A percentile compares a stretch with the other conserved stretches of the same genome.
These are phyloP conservation scores for Salvia sclarea DNA, from an alignment of 305 asterid genomes.

Conservation along the genomic window DNA sequence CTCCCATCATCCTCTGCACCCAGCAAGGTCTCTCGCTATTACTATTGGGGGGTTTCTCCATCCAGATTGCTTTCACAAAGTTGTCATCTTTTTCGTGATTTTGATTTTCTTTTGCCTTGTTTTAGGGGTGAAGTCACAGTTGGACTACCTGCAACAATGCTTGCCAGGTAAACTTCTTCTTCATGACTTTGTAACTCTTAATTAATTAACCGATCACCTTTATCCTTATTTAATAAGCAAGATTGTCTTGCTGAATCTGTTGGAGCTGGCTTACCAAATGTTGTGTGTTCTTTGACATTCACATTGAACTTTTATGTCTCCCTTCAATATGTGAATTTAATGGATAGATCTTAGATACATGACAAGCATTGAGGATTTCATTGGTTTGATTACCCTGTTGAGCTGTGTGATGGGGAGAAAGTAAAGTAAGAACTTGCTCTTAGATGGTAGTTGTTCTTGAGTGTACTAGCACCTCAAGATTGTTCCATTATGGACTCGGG, in stretches of 20 bases:
- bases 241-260: constrained; percentile 17
- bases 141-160: constrained; percentile 91
- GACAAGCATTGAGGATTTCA: constrained; percentile 17
- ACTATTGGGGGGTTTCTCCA: too few species aligned
- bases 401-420: background rate
- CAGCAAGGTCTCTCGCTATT: constrained; percentile 70
- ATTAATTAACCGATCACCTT: too few species aligned
- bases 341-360: background rate
- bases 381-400: background rate
- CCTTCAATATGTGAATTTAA: background rate
- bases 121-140: constrained; percentile 83
- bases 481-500: constrained; percentile 8
- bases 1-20: constrained; percentile 90
- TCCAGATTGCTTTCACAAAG: too few species aligned
- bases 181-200: constrained; percentile 22
- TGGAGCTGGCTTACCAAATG: background rate
- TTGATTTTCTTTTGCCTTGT: constrained; percentile 15
- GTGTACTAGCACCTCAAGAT: constrained; percentile 1
- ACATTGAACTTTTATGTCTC: background rate
- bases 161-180: constrained; percentile 66
- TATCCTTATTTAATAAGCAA: too few species aligned
- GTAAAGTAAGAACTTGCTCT: background rate
- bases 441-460: background rate
- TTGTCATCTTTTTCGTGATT: constrained; percentile 25
- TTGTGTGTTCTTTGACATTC: background rate